Conservation (phyloP, 2,329 filamentous ascomycete genomes). For the Cercospora citrullina region DNA sequence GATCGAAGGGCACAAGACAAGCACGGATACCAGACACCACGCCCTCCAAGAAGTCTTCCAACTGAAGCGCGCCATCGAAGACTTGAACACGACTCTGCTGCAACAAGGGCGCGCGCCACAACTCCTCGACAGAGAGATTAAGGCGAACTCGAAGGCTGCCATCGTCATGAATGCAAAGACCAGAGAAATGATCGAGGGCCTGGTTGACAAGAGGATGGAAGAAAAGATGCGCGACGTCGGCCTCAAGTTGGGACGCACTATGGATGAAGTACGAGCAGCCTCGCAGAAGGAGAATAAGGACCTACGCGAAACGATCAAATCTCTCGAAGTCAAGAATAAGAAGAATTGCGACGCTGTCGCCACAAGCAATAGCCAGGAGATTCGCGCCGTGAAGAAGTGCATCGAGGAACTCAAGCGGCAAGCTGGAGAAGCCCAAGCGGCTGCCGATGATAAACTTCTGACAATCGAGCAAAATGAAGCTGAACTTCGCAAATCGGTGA, state of each 20-base stretch:
- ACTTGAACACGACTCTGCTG: neutral
- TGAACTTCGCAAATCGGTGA: too few species aligned
- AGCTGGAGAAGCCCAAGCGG: too few species aligned
- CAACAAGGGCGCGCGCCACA: neutral
- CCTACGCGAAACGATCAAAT: too few species aligned
- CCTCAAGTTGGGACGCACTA: neutral
- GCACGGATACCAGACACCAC: neutral
- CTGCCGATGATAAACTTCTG: too few species aligned
- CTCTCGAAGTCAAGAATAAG: too few species aligned
- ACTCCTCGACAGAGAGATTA: neutral
- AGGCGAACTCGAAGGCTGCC: neutral
- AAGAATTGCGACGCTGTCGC: too few species aligned
- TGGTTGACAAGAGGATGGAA: neutral
- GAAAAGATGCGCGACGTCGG: neutral
- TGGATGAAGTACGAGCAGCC: neutral
- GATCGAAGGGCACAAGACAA: neutral
- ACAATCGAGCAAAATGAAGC: too few species aligned
- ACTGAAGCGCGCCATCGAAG: neutral
- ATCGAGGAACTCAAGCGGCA: too few species aligned
- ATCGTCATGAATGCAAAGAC: neutral
- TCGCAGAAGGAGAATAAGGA: too few species aligned
- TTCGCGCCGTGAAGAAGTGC: too few species aligned
- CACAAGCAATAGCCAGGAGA: too few species aligned
- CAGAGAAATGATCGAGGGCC: neutral
- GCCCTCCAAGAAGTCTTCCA: neutral